Evolutionary conservation across 1,284 basidiomycete genomes (phyloP).

Genomic region (Malassezia sp.): DNA sequence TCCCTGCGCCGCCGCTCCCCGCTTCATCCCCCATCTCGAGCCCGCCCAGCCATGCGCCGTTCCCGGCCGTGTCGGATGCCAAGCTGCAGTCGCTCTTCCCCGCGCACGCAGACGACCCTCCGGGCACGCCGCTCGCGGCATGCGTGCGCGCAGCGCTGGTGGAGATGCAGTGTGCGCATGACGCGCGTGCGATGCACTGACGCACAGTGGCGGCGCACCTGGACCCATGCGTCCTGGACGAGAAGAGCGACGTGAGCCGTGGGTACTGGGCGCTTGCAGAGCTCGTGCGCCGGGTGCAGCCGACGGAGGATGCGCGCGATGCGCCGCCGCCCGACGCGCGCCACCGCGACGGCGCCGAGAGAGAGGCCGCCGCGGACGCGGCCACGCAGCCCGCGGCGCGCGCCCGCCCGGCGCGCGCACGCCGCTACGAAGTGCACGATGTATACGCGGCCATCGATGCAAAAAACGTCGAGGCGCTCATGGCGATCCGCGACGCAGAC

Average conservation of each 20-base stretch:
- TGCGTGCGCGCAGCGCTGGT: conserved; percentile 22
- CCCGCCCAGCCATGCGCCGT: conserved; percentile 2
- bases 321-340: neutral
- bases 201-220: conserved; percentile 25
- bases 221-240: conserved; percentile 25
- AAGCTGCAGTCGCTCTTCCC: conserved; percentile 1
- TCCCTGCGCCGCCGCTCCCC: too few species aligned
- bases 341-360: neutral
- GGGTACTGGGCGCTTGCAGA: conserved; percentile 14
- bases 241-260: conserved; percentile 19
- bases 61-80: conserved; percentile 1
- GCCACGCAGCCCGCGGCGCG: neutral
- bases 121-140: neutral
- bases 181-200: neutral
- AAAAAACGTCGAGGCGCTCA: conserved; percentile 36
- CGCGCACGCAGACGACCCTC: neutral
- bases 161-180: conserved; percentile 24
- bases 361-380: too few species aligned
- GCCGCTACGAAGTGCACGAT: conserved; percentile 34
- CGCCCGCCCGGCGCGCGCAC: neutral
- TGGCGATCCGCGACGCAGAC: conserved; percentile 34
- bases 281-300: conserved; percentile 17
- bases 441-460: conserved; percentile 40
- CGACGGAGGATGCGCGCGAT: conserved; percentile 5
- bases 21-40: too few species aligned